These are phyloP conservation scores for Vitis rotundifolia DNA, from an alignment of 164 flowering plant genomes.

Conservation along the genomic window DNA sequence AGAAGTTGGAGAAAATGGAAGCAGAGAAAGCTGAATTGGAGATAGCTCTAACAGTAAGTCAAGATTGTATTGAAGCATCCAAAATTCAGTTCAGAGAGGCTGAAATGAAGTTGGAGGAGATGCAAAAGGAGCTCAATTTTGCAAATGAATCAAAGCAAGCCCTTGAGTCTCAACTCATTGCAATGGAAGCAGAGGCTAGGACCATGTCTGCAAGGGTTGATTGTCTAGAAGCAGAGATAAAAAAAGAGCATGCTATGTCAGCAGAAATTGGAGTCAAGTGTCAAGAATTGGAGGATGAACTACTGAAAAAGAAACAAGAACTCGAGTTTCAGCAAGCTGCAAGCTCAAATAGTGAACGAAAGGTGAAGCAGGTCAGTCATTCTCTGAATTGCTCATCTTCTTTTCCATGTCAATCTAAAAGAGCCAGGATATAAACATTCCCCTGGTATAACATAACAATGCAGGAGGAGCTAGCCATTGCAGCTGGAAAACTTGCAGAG, in stretches of 20 bases:
- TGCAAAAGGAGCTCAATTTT: conserved; percentile 43
- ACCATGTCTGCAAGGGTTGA: conserved; percentile 42
- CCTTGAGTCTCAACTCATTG: conserved; percentile 49
- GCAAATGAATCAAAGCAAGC: conserved; percentile 46
- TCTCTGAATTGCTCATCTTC: not conserved
- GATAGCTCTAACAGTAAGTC: conserved; percentile 40
- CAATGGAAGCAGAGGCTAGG: conserved; percentile 48
- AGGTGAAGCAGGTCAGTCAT: conserved; percentile 63
- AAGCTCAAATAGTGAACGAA: conserved; percentile 40
- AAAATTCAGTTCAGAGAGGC: conserved; percentile 43
- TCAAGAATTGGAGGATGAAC: conserved; percentile 54
- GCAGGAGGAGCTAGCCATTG: conserved; percentile 79
- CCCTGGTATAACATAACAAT: not conserved
- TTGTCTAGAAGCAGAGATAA: conserved; percentile 46
- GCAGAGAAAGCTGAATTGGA: conserved; percentile 48
- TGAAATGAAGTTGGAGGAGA: conserved; percentile 45
- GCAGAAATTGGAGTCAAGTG: conserved; percentile 41
- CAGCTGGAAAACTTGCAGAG: conserved; percentile 88
- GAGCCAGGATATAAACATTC: too few relatives aligned
- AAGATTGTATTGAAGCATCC: conserved; percentile 32
- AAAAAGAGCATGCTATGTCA: conserved; percentile 52
- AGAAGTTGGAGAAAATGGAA: conserved; percentile 40
- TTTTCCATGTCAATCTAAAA: not conserved
- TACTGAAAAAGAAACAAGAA: conserved; percentile 40
- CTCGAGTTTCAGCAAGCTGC: conserved; percentile 30